Evolutionary conservation across 2,329 filamentous ascomycete species (phyloP).

Genomic region (Proliferodiscus dingleyae): DNA sequence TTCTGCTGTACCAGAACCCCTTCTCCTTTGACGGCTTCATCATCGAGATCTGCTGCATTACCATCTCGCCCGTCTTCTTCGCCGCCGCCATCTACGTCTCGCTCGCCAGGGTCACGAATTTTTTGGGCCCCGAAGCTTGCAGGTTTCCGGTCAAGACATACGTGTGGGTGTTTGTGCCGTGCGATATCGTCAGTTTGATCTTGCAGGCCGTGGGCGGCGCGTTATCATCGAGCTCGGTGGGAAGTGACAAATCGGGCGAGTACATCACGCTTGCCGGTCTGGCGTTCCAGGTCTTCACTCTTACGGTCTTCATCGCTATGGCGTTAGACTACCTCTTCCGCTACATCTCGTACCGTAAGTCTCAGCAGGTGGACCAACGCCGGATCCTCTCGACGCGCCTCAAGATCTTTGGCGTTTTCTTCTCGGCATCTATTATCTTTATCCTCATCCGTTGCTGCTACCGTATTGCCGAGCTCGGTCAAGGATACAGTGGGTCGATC

Average conservation of each 20-base stretch:
- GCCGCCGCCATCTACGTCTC: slow-evolving; percentile 59
- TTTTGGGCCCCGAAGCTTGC: slow-evolving; percentile 15
- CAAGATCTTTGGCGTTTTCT: slow-evolving; percentile 15
- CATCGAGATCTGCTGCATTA: slow-evolving; percentile 42
- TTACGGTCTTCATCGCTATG: slow-evolving; percentile 37
- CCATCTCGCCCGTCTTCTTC: slow-evolving; percentile 42
- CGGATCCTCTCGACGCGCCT: slow-evolving; percentile 10
- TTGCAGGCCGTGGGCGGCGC: slow-evolving; percentile 55
- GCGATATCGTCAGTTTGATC: slow-evolving; percentile 52
- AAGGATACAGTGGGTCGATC: slow-evolving; percentile 58
- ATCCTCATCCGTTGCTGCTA: slow-evolving; percentile 25
- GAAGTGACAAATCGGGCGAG: slow-evolving; percentile 8
- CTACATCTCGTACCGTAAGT: slow-evolving; percentile 7
- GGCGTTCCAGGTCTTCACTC: slow-evolving; percentile 34
- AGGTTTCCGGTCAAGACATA: slow-evolving; percentile 39
- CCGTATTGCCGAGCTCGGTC: slow-evolving; percentile 54
- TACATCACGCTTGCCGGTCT: slow-evolving; percentile 37
- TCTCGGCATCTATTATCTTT: slow-evolving; percentile 12
- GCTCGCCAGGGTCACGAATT: slow-evolving; percentile 33
- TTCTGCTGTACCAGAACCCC: slow-evolving; percentile 46
- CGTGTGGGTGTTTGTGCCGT: slow-evolving; percentile 53
- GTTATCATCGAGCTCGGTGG: slow-evolving; percentile 35
- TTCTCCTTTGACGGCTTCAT: slow-evolving; percentile 43
- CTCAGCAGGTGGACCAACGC: slow-evolving; percentile 5
- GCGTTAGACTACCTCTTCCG: slow-evolving; percentile 46